A percentile compares a stretch with the other conserved stretches of the same genome.
Evolutionary conservation across 345 rosid species (phyloP).

Genomic region (Eucalyptus curtisii): DNA sequence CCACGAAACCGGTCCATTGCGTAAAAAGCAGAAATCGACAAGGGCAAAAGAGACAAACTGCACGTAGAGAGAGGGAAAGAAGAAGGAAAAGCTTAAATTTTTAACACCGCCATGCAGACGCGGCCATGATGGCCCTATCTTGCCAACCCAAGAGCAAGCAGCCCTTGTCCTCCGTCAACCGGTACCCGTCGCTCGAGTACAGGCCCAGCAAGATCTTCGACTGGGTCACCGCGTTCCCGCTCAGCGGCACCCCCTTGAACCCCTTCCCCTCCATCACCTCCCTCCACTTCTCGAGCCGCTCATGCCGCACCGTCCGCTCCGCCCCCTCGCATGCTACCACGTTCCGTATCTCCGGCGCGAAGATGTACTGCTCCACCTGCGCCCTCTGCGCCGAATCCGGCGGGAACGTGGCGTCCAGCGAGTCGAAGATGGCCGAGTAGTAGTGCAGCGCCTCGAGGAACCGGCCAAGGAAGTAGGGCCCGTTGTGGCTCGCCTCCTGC

Average conservation of each 20-base stretch:
- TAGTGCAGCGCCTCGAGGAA: slow-evolving; percentile 63
- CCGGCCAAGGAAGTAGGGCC: slow-evolving; percentile 47
- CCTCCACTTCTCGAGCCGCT: slow-evolving; percentile 62
- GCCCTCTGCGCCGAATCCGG: slow-evolving; percentile 48
- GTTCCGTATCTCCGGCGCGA: slow-evolving; percentile 52
- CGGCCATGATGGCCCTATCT: slow-evolving; percentile 46
- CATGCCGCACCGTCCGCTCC: slow-evolving; percentile 50
- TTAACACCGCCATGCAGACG: slow-evolving; percentile 63
- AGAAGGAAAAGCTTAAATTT: neutral
- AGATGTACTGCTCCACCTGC: slow-evolving; percentile 53
- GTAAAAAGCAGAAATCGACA: neutral
- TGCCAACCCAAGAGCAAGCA: slow-evolving; percentile 68
- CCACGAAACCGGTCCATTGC: neutral
- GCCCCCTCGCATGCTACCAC: slow-evolving; percentile 51
- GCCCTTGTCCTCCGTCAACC: slow-evolving; percentile 61
- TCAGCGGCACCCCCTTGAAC: slow-evolving; percentile 38
- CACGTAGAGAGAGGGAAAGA: neutral
- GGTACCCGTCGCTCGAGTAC: slow-evolving; percentile 54
- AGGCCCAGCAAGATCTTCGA: slow-evolving; percentile 45
- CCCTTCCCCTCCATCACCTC: slow-evolving; percentile 58
- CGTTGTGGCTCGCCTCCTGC: slow-evolving; percentile 62
- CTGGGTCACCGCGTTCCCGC: slow-evolving; percentile 60
- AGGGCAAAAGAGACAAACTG: neutral
- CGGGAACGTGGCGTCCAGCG: slow-evolving; percentile 50
- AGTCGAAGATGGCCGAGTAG: slow-evolving; percentile 56